Conservation (phyloP, 306 rosid genomes). For the Argentina anserina region DNA sequence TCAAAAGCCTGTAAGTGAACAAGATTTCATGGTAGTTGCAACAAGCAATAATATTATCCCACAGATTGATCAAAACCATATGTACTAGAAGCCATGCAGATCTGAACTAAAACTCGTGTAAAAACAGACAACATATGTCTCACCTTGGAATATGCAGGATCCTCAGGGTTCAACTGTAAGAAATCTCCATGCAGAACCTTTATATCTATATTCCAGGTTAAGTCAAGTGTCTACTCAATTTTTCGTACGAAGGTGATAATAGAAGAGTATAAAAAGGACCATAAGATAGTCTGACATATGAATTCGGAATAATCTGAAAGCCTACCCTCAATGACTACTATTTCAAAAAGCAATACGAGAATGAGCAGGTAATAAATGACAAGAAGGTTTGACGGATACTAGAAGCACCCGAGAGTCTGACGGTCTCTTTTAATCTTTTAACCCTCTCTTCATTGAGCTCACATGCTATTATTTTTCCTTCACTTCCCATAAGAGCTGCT, state of each 20-base stretch:
- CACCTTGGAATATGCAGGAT: conserved; percentile 68
- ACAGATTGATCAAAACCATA: not conserved
- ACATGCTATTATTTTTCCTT: conserved; percentile 76
- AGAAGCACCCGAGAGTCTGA: conserved; percentile 80
- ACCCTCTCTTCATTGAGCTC: conserved; percentile 69
- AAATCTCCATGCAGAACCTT: conserved; percentile 77
- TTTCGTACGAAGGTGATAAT: conserved; percentile 1
- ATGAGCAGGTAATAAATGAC: not conserved
- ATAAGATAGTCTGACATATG: not conserved
- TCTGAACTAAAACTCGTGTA: not conserved
- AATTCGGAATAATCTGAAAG: not conserved
- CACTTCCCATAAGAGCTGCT: conserved; percentile 79
- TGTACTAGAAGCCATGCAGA: conserved; percentile 2
- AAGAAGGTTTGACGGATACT: conserved; percentile 51
- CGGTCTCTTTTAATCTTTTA: conserved; percentile 58
- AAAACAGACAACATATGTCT: conserved; percentile 21
- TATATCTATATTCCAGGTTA: conserved; percentile 60
- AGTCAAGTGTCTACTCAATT: conserved; percentile 18
- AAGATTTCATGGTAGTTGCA: not conserved
- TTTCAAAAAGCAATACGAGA: conserved; percentile 8
- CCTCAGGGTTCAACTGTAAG: conserved; percentile 56
- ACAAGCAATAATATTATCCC: not conserved
- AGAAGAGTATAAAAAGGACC: not conserved
- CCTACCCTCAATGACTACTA: not conserved
- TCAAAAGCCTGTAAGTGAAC: not conserved